Percentiles rank a stretch among this genome's conserved stretches.
Evolutionary conservation across 2,329 filamentous ascomycete genomes (phyloP).

Genomic region (Pseudomassariella vexata): DNA sequence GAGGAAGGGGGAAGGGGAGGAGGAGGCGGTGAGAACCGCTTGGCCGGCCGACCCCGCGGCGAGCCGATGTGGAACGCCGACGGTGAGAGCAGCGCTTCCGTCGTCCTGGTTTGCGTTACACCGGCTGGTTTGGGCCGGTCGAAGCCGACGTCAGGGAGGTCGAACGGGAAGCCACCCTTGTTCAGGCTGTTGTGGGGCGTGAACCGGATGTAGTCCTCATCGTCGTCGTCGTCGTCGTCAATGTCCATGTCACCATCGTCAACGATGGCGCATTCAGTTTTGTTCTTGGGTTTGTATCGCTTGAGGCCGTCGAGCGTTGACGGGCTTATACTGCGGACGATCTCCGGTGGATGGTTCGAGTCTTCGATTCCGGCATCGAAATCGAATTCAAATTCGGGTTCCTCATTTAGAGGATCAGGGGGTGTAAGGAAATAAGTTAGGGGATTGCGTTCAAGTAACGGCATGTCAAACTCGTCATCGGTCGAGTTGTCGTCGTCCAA

Average conservation of each 20-base stretch:
- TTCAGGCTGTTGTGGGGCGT: constrained; percentile 31
- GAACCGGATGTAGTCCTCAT: constrained; percentile 46
- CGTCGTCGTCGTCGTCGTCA: constrained; percentile 35
- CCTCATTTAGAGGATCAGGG: constrained; percentile 36
- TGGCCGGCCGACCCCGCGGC: constrained; percentile 18
- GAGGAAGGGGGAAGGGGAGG: too few relatives aligned
- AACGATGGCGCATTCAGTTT: constrained; percentile 36
- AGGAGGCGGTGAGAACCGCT: constrained; percentile 20
- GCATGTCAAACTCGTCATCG: constrained; percentile 31
- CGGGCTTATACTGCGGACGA: constrained; percentile 50
- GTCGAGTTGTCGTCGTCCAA: constrained; percentile 36
- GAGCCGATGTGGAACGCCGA: constrained; percentile 25
- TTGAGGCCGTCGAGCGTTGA: constrained; percentile 48
- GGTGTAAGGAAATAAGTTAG: constrained; percentile 50
- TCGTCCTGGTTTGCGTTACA: constrained; percentile 24
- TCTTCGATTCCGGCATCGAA: constrained; percentile 55
- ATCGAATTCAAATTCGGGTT: constrained; percentile 39
- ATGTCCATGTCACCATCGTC: constrained; percentile 35
- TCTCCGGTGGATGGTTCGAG: constrained; percentile 34
- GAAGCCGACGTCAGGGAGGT: constrained; percentile 35
- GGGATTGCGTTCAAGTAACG: constrained; percentile 43
- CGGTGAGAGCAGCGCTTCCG: constrained; percentile 26
- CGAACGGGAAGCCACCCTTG: constrained; percentile 36
- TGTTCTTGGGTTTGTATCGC: constrained; percentile 32
- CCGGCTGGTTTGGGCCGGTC: constrained; percentile 26